phyloP scores from a whole-genome alignment of 345 rosid genomes.

The Salix koriyanagi region DNA sequence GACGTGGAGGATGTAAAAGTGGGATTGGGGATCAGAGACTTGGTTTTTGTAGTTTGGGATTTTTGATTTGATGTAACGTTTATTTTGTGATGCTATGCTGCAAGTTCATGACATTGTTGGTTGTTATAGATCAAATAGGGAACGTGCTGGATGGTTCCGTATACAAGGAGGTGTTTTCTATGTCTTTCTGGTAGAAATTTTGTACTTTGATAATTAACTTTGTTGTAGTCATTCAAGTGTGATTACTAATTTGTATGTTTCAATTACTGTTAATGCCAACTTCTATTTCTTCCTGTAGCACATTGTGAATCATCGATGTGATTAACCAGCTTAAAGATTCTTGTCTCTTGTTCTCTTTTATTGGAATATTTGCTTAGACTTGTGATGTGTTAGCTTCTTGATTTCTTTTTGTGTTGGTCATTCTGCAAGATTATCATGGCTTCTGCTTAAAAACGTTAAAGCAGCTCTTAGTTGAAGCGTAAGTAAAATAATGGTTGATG shows the following conservation, averaged over 20 bases:
- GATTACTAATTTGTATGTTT: slow-evolving; percentile 7
- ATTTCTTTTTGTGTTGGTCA: background rate
- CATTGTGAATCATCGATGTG: background rate
- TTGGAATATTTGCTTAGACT: background rate
- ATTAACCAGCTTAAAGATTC: background rate
- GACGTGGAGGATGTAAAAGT: background rate
- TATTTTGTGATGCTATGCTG: background rate
- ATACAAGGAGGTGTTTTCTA: background rate
- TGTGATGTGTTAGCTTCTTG: background rate
- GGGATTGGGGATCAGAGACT: background rate
- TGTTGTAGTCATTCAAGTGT: background rate
- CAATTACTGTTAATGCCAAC: background rate
- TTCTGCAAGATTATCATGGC: background rate
- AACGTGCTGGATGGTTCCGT: background rate
- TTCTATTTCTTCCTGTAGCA: background rate
- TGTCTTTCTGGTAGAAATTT: background rate
- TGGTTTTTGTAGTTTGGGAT: background rate
- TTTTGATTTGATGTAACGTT: background rate
- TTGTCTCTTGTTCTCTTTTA: background rate
- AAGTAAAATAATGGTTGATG: too few relatives aligned
- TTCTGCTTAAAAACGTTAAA: background rate
- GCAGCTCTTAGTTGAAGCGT: background rate
- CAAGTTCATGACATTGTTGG: background rate
- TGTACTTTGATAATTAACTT: background rate
- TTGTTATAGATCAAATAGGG: background rate